Conservation (phyloP, 2,329 filamentous ascomycete genomes). For the Zymoseptoria pseudotritici region DNA sequence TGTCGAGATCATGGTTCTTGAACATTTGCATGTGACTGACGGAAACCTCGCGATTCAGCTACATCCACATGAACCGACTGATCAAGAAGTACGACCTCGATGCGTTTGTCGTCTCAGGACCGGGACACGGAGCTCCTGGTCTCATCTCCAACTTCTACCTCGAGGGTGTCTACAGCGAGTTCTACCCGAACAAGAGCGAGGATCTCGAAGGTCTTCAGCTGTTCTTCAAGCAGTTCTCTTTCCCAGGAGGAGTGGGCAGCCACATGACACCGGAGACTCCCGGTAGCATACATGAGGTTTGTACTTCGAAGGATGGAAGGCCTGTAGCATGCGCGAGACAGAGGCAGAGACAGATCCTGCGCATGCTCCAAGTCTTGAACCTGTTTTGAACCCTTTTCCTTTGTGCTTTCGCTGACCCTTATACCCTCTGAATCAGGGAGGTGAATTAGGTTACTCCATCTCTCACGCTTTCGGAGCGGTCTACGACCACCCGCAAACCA, state of each 20-base stretch:
- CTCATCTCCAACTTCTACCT: constrained; percentile 70
- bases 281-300: constrained; percentile 57
- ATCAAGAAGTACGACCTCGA: constrained; percentile 75
- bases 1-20: neutral
- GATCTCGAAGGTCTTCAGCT: constrained; percentile 61
- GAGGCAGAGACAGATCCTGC: no score
- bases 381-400: no score
- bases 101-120: constrained; percentile 65
- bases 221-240: constrained; percentile 79
- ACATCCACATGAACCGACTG: constrained; percentile 73
- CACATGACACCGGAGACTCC: constrained; percentile 75
- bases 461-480: constrained; percentile 73
- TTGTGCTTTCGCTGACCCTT: no score
- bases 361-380: no score
- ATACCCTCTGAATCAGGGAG: no score
- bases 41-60: constrained; percentile 30
- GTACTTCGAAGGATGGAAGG: no score
- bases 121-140: constrained; percentile 70
- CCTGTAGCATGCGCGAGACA: no score
- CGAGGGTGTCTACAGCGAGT: constrained; percentile 69
- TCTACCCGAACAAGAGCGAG: constrained; percentile 67
- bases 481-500: constrained; percentile 66
- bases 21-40: neutral
- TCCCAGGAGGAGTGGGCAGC: constrained; percentile 69
- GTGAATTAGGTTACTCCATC: constrained; percentile 70